Percentiles rank a stretch among this genome's conserved stretches.
Conservation (phyloP, 1,284 basidiomycete species). For the Sporisorium exsertum region DNA sequence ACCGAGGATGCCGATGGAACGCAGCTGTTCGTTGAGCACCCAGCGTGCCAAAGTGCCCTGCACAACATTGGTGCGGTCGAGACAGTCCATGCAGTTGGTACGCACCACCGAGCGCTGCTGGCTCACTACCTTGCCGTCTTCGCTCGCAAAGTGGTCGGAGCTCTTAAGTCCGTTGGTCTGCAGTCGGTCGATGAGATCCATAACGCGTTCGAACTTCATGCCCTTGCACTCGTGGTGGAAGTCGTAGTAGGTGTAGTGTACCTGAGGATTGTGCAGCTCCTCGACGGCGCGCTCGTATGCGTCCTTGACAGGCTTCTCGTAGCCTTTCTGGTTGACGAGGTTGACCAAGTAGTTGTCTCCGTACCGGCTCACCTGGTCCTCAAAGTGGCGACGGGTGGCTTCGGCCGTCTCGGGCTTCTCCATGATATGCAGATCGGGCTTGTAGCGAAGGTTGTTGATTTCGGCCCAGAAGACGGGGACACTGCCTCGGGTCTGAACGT, state of each 20-base stretch:
- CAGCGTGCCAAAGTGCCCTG: constrained; percentile 73
- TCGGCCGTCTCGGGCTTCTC: constrained; percentile 83
- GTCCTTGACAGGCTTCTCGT: constrained; percentile 95
- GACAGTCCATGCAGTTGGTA: constrained; percentile 84
- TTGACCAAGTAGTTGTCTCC: constrained; percentile 87
- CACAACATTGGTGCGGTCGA: constrained; percentile 91
- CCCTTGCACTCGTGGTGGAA: constrained; percentile 96
- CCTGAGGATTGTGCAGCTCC: constrained; percentile 75
- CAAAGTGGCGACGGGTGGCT: constrained; percentile 81
- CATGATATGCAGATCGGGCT: constrained; percentile 97
- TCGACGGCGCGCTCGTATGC: constrained; percentile 85
- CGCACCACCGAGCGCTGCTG: constrained; percentile 71
- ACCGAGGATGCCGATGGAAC: constrained; percentile 69
- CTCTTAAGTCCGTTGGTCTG: constrained; percentile 77
- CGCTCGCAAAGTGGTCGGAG: constrained; percentile 52
- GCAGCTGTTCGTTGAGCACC: constrained; percentile 78
- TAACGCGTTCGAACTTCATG: constrained; percentile 94
- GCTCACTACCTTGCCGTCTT: constrained; percentile 45
- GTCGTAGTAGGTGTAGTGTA: constrained; percentile 95
- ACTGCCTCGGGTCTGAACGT: constrained; percentile 90
- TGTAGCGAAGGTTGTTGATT: constrained; percentile 94
- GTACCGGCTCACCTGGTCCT: constrained; percentile 81
- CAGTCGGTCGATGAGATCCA: constrained; percentile 82
- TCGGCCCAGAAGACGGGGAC: constrained; percentile 97
- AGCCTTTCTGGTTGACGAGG: constrained; percentile 93